These are phyloP conservation scores for Diaporthe sp. DNA, from an alignment of 2,329 filamentous ascomycete species.

Conservation along the genomic window DNA sequence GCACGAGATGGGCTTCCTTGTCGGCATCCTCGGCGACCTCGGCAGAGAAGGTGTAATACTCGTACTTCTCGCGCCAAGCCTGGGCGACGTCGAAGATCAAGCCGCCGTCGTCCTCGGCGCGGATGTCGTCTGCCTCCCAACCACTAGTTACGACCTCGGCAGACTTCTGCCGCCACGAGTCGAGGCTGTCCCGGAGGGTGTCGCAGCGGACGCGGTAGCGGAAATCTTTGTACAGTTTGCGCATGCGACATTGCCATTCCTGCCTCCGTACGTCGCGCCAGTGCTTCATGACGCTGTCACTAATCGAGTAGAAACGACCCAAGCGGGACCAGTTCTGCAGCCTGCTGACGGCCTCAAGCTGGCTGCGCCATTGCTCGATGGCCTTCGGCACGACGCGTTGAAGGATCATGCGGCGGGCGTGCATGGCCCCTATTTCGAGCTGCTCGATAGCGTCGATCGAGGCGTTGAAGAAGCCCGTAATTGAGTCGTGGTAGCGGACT, in stretches of 20 bases:
- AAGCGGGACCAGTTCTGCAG: conserved; percentile 30
- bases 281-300: conserved; percentile 31
- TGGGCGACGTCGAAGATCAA: conserved; percentile 39
- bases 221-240: conserved; percentile 39
- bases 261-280: conserved; percentile 32
- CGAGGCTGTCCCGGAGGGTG: conserved; percentile 39
- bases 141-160: conserved; percentile 37
- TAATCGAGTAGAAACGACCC: conserved; percentile 21
- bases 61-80: conserved; percentile 38
- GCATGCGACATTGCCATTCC: conserved; percentile 39
- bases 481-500: conserved; percentile 34
- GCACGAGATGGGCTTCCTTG: conserved; percentile 40
- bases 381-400: conserved; percentile 25
- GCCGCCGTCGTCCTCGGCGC: conserved; percentile 39
- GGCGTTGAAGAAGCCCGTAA: conserved; percentile 34
- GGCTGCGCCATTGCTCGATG: conserved; percentile 27
- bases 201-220: conserved; percentile 40
- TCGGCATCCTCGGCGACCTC: conserved; percentile 43
- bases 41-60: conserved; percentile 35
- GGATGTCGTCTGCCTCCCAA: conserved; percentile 40
- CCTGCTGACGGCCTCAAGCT: conserved; percentile 22
- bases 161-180: conserved; percentile 39
- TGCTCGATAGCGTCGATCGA: conserved; percentile 33
- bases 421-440: conserved; percentile 27
- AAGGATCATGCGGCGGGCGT: conserved; percentile 31